These are phyloP conservation scores for Fusarium anthophilum DNA, from an alignment of 2,329 filamentous ascomycete genomes.

Conservation along the genomic window DNA sequence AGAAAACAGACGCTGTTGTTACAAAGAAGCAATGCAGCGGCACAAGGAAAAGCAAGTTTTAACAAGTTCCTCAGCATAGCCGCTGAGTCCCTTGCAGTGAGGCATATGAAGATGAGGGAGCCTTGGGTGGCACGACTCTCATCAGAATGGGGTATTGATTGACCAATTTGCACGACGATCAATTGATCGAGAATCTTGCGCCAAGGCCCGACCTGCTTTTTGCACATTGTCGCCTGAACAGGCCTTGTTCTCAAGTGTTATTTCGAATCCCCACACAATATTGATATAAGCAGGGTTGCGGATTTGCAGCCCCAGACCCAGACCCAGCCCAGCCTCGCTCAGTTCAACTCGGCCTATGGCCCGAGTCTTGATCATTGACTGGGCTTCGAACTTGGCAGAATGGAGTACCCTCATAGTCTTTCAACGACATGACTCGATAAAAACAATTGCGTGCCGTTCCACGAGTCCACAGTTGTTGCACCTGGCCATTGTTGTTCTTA, in stretches of 20 bases:
- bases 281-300: conserved; percentile 14
- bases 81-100: conserved; percentile 19
- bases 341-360: not conserved
- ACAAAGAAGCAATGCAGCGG: not conserved
- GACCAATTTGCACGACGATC: not conserved
- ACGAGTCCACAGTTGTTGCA: conserved; percentile 5
- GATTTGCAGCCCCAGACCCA: not conserved
- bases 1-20: not conserved
- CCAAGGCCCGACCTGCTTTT: not conserved
- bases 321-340: not conserved
- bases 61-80: not conserved
- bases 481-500: conserved; percentile 8
- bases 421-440: conserved; percentile 9
- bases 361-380: not conserved
- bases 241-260: not conserved
- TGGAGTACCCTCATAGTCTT: not conserved
- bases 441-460: conserved; percentile 5
- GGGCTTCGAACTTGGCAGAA: not conserved
- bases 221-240: not conserved
- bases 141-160: not conserved
- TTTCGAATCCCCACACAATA: conserved; percentile 9
- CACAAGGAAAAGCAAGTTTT: conserved; percentile 19
- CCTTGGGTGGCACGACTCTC: not conserved
- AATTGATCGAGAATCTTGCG: not conserved
- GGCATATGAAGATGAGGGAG: not conserved